Percentiles rank a stretch among this genome's conserved stretches.
Evolutionary conservation across 116 monocot species (phyloP).

Genomic region (Iris pallida): DNA sequence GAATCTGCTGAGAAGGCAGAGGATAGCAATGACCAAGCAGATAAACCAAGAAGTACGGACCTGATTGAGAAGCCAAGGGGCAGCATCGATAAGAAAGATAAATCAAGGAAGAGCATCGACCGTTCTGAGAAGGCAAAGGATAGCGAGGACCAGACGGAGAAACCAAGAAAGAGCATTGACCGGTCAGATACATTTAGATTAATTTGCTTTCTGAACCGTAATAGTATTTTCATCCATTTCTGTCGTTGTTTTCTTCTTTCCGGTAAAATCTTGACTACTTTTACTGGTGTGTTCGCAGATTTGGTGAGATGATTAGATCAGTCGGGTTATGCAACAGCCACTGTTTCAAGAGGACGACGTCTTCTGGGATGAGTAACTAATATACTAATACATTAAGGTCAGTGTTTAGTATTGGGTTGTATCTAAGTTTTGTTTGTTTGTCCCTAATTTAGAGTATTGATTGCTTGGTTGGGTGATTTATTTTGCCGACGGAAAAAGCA

Average conservation of each 20-base stretch:
- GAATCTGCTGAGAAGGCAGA: conserved; percentile 21
- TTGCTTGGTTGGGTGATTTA: too few relatives aligned
- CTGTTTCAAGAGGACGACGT: conserved; percentile 24
- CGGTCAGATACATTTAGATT: conserved; percentile 15
- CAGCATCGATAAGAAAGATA: conserved; percentile 19
- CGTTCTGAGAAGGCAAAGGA: conserved; percentile 12
- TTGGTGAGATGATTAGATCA: conserved; percentile 30
- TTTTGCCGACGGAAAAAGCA: too few relatives aligned
- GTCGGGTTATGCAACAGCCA: conserved; percentile 33
- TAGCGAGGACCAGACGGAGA: conserved; percentile 25
- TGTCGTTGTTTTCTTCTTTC: conserved; percentile 1
- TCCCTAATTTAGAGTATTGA: too few relatives aligned
- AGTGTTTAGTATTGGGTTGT: too few relatives aligned
- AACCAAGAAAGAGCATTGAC: conserved; percentile 57
- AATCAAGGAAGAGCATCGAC: conserved; percentile 36
- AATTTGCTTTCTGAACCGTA: background rate
- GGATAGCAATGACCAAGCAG: conserved; percentile 13
- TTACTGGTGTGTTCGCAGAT: conserved; percentile 21
- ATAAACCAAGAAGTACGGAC: background rate
- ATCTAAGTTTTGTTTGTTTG: too few relatives aligned
- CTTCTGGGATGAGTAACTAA: background rate
- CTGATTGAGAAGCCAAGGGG: conserved; percentile 24
- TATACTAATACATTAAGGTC: too few relatives aligned
- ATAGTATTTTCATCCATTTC: background rate
- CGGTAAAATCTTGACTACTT: background rate